Base-by-base conservation (phyloP, 2,329 filamentous ascomycete genomes). In the Cercospora sp. region DNA sequence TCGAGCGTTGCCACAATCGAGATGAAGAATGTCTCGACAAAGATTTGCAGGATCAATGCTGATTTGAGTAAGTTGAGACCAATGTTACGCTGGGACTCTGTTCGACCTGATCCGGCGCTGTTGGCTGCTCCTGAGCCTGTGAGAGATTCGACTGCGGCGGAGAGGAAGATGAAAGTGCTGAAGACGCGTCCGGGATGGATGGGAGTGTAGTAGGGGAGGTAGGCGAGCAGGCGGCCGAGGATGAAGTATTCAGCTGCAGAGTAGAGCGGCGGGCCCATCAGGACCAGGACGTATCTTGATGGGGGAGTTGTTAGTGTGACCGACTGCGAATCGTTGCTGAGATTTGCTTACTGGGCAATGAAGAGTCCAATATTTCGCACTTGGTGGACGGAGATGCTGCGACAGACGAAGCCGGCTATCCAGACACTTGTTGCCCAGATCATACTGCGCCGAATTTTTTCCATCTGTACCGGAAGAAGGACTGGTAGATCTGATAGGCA, bases 181-280 rank as follows among this genome's bases (percentile, higher is more conserved):
- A 89, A 86, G 4, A 89, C 81, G 3, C 86, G 82, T 3, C 85
- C 85, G 0, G 86, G 86, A 70, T 87, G 85, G 37, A 87, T 81
- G 0, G 87, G 87, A 0, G 87, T 82, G 66, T 86, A 82, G 74
- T 88, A 86, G 0, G 87, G 87, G 2, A 88, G 81, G 76, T 90
- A 90, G 76, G 86, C 86, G 21, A 90, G 81, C 12, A 88, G 81
- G 3, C 87, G 84, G 2, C 85, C 85, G 26, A 90, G 83, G 65
- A 89, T 83, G 72, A 88, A 84, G 77, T 89, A 90, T 74, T 89
- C 88, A 65, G 86, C 83, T 3, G 87, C 81, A 63, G 88, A 87
- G 61, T 72, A 81, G 49, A 89, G 85, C 3, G 90, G 80, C 0
- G 89, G 88, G 2, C 86, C 73, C 66, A 82, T 75, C 13, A 81